Base-by-base conservation (phyloP, 2,329 filamentous ascomycete genomes). In the Cladobotryum protrusum region DNA sequence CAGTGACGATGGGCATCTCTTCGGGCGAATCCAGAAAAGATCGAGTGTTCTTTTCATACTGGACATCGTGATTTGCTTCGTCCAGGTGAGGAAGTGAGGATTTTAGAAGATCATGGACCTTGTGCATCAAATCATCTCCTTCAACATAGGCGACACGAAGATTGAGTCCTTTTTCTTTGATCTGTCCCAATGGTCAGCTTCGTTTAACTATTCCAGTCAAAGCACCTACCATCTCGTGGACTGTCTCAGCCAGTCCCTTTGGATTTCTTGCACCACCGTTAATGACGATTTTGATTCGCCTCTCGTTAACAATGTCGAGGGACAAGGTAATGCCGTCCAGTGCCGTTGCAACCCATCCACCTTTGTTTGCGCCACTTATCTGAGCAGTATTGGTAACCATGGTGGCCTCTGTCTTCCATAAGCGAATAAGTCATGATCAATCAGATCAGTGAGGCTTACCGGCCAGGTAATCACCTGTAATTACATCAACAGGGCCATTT, bases 261-360 rank as follows among this genome's bases (percentile, higher is more conserved):
- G 79, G 79, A 50, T 82, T 77, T 14, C 77, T 67, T 2, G 73
- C 76, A 1, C 80, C 79, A 2, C 79, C 79, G 55, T 82, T 81
- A 49, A 80, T 67, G 34, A 79, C 67, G 12, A 82, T 66, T 52
- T 77, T 78, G 63, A 81, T 81, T 0, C 67, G 59, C 52, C 77
- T 73, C 44, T 73, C 63, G 2, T 59, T 52, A 13, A 63, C 69
- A 62, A 53, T 77, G 15, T 61, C 56, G 3, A 65, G 48, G 0
- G 61, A 56, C 53, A 57, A 50, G 18, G 53, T 43, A 32, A 64
- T 48, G 3, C 62, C 62, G 12, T 57, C 56, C 32, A 58, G 52
- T 2, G 61, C 61, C 0, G 54, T 54, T 7, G 33, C 36, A 11
- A 58, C 55, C 47, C 60, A 63, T 19, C 59, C 61, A 2, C 42